Base-by-base conservation (phyloP, 148 eudicot species). In the Diospyros lotus region DNA sequence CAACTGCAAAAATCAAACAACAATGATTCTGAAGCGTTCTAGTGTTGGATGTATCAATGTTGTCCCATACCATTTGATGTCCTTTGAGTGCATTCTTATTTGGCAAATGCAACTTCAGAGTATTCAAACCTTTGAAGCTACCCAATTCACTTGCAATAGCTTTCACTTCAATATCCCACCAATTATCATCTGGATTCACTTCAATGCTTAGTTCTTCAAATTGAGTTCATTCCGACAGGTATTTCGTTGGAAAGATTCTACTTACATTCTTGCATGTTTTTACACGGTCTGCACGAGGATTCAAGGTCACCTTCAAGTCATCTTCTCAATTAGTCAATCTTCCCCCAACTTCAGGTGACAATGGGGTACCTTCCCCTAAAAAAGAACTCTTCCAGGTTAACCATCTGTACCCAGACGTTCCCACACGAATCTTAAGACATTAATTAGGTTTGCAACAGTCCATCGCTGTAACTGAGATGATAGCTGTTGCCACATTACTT, bases 401-500 rank as follows among this genome's bases (percentile, higher is more conserved):
- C 17, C 48, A 4, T 6, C 44, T 0, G 6, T 13, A 14, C 38
- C 17, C 68, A 6, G 39, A 11, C 5, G 69, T 12, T 62, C 64
- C 76, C 76, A 73, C 8, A 73, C 28, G 45, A 62, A 51, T 38
- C 18, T 73, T 41, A 73, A 41, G 9, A 73, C 76, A 63, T 9
- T 6, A 39, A 63, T 14, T 68, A 73, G 46, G 41, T 14, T 64
- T 6, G 11, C 67, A 48, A 38, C 51, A 15, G 39, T 28, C 44
- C 17, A 60, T 17, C 51, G n/a, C 58, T 40, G 1, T 28, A 28
- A 28, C 4, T 4, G 17, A 62, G 59, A 45, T 5, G 52, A 61
- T 8, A 28, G 28, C 0, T 4, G 42, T 17, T 14, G 13, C 0
- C n/a, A 46, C 4, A 6, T 63, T 61, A 73, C 9, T 73, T 60